Evolutionary conservation across 768 basidiomycete genomes (phyloP).

Genomic region (Cantharellus cinnabarinus): DNA sequence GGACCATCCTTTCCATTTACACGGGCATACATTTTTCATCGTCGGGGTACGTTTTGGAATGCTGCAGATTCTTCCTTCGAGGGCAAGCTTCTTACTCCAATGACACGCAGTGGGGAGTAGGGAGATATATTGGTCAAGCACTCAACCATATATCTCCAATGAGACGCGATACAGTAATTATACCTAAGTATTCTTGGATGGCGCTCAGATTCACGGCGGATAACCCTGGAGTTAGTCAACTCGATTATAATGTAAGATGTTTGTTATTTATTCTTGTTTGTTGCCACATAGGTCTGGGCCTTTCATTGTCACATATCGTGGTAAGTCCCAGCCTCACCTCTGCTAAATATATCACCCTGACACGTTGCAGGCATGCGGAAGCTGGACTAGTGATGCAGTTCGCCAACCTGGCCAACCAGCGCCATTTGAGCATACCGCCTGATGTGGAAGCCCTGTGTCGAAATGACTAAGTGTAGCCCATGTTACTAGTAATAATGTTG

Average conservation of each 20-base stretch:
- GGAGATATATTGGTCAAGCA: neutral
- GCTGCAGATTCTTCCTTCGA: neutral
- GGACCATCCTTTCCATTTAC: slow-evolving; percentile 9
- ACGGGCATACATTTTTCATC: slow-evolving; percentile 7
- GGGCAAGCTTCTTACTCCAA: neutral
- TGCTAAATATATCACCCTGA: neutral
- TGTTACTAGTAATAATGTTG: too few species aligned
- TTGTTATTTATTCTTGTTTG: neutral
- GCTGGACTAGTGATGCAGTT: slow-evolving; percentile 5
- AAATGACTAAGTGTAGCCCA: too few species aligned
- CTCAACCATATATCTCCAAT: neutral
- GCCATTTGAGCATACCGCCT: neutral
- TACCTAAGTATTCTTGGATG: neutral
- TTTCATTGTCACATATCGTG: slow-evolving; percentile 3
- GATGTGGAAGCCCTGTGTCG: neutral
- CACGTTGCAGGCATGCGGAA: slow-evolving; percentile 2
- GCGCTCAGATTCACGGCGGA: neutral
- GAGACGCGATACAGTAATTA: neutral
- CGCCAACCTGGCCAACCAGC: neutral
- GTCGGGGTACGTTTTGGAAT: neutral
- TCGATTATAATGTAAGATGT: neutral
- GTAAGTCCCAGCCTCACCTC: neutral
- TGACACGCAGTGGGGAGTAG: neutral
- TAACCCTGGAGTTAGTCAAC: neutral
- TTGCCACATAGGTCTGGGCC: slow-evolving; percentile 1